A percentile compares a stretch with the other conserved stretches of the same genome.
phyloP scores from a whole-genome alignment of 1,284 basidiomycete genomes.

The Puccinia polysora region DNA sequence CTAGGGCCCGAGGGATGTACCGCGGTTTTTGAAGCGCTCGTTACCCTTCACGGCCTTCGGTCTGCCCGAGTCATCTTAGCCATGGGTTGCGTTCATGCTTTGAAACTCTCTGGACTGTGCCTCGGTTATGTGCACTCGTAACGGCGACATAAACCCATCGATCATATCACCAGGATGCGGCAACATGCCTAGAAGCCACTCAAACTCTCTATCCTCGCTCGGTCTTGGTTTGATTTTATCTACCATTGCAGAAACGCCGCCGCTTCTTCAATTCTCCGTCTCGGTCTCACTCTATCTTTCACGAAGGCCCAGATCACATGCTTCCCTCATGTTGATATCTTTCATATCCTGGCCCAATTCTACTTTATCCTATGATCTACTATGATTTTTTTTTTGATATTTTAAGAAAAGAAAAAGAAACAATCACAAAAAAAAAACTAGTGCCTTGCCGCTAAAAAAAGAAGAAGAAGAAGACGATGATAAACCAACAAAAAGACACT shows the following conservation, averaged over 20 bases:
- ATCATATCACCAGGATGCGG: background rate
- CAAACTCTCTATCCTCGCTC: background rate
- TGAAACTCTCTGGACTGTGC: background rate
- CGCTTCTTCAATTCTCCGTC: background rate
- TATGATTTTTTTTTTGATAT: background rate
- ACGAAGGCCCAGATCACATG: background rate
- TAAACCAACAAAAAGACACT: no score
- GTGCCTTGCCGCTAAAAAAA: no score
- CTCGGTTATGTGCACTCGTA: background rate
- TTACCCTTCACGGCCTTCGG: no score
- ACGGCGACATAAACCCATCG: background rate
- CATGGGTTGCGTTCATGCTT: no score
- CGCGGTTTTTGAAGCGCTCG: constrained; percentile 44
- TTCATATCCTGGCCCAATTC: background rate
- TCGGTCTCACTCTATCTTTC: background rate
- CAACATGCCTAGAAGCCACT: background rate
- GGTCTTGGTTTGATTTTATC: background rate
- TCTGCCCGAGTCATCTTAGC: no score
- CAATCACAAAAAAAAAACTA: background rate
- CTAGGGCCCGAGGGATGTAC: constrained; percentile 35
- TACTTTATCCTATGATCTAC: background rate
- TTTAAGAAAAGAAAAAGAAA: background rate
- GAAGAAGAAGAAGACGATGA: no score
- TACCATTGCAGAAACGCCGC: background rate
- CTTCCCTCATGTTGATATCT: background rate